Percentiles rank a stretch among this genome's conserved stretches.
Evolutionary conservation across 257 asterid species (phyloP).

Genomic region (Nicotiana noctiflora): DNA sequence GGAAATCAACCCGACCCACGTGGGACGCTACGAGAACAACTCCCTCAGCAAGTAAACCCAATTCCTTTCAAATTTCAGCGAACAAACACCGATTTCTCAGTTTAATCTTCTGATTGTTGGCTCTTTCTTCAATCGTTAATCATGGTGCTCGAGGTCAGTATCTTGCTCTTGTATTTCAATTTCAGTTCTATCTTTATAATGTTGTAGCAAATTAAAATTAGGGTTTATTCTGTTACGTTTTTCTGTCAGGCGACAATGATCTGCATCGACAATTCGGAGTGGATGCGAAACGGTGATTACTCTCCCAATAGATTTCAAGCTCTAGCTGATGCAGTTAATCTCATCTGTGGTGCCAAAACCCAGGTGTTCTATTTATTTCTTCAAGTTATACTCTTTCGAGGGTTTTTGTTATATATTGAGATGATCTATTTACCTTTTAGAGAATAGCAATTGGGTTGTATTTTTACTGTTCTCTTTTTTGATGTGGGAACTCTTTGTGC

Average conservation of each 20-base stretch:
- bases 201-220: not conserved
- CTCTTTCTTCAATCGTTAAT: constrained; percentile 12
- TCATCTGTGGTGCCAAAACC: constrained; percentile 98
- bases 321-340: constrained; percentile 86
- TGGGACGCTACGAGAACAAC: not conserved
- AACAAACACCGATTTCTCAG: not conserved
- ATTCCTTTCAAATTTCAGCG: not conserved
- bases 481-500: not conserved
- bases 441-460: not conserved
- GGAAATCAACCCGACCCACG: not conserved
- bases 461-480: not conserved
- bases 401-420: constrained; percentile 4
- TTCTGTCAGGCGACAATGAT: constrained; percentile 76
- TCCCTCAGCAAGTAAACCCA: constrained; percentile 4
- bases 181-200: not conserved
- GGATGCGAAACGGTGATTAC: constrained; percentile 99
- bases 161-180: not conserved
- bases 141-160: constrained; percentile 94
- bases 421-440: not conserved
- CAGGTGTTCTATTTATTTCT: constrained; percentile 33
- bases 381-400: not conserved
- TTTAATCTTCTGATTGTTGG: not conserved
- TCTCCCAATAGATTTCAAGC: constrained; percentile 82
- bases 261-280: constrained; percentile 95
- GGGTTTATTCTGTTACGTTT: constrained; percentile 8